Evolutionary conservation across 139 green algal species (phyloP).

Genomic region (Diplosphaera chodatii): DNA sequence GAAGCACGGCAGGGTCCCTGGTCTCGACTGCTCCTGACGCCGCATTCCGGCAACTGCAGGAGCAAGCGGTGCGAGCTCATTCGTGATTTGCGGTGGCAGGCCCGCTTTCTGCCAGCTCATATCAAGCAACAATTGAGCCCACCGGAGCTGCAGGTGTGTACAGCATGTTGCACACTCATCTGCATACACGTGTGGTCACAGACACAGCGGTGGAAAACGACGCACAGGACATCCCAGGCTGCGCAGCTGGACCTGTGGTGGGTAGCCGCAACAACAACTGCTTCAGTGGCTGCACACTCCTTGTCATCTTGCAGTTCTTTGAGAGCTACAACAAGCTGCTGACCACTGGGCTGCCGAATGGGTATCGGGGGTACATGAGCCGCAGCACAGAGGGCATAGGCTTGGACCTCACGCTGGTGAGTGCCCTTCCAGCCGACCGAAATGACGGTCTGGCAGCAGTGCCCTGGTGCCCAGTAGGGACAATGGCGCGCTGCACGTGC

Average conservation of each 20-base stretch:
- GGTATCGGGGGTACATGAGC: slow-evolving; percentile 13
- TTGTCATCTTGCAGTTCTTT: slow-evolving; percentile 24
- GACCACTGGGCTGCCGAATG: not conserved
- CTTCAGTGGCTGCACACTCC: too few species aligned
- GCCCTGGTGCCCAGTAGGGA: too few species aligned
- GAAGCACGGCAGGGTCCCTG: too few species aligned
- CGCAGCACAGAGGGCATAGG: not conserved
- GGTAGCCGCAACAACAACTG: not conserved
- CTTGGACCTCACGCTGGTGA: slow-evolving; percentile 25
- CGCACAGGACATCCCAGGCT: too few species aligned
- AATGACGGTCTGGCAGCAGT: not conserved
- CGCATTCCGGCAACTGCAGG: not conserved
- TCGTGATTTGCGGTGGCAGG: slow-evolving; percentile 38
- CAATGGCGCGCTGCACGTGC: too few species aligned
- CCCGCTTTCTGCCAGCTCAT: slow-evolving; percentile 32
- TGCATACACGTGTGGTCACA: too few species aligned
- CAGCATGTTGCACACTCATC: too few species aligned
- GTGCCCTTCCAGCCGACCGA: too few species aligned
- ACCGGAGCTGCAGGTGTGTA: slow-evolving; percentile 26
- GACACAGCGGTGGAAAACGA: too few species aligned
- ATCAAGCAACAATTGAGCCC: slow-evolving; percentile 35
- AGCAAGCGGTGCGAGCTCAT: not conserved
- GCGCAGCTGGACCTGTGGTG: too few species aligned
- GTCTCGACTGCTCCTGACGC: too few species aligned
- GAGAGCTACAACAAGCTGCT: slow-evolving; percentile 38